These are phyloP conservation scores for Eucalyptus erythrocorys DNA, from an alignment of 345 rosid species.

Conservation along the genomic window DNA sequence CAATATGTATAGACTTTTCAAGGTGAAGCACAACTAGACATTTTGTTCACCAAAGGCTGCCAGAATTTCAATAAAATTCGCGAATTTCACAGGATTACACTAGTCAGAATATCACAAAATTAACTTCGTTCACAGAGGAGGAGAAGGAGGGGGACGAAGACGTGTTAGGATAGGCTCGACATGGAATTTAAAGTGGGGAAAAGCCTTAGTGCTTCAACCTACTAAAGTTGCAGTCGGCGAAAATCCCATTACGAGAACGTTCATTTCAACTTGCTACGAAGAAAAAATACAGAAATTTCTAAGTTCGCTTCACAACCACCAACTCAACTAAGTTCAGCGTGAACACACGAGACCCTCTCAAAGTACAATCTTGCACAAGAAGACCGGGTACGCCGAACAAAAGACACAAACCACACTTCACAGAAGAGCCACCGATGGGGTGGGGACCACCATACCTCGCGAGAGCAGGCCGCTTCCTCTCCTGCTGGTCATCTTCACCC, in stretches of 20 bases:
- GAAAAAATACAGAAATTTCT: background rate
- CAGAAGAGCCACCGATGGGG: background rate
- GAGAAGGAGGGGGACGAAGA: background rate
- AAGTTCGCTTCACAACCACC: background rate
- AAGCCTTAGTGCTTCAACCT: background rate
- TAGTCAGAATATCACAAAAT: background rate
- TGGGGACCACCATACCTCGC: slow-evolving; percentile 19
- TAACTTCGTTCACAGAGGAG: background rate
- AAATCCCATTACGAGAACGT: background rate
- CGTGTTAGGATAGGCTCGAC: background rate
- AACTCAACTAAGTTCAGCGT: background rate
- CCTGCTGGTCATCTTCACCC: slow-evolving; percentile 37
- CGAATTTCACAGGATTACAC: background rate
- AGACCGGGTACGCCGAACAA: background rate
- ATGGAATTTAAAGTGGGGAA: background rate
- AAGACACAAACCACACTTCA: background rate
- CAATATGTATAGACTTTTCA: background rate
- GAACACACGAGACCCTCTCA: background rate
- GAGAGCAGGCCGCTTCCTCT: slow-evolving; percentile 46
- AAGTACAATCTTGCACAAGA: background rate
- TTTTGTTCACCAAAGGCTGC: background rate
- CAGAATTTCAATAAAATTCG: background rate
- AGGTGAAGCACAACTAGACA: background rate
- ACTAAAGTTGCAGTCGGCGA: background rate
- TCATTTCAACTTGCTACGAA: background rate